Conservation (phyloP, 2,329 filamentous ascomycete species). For the Aspergillus glaucus region DNA sequence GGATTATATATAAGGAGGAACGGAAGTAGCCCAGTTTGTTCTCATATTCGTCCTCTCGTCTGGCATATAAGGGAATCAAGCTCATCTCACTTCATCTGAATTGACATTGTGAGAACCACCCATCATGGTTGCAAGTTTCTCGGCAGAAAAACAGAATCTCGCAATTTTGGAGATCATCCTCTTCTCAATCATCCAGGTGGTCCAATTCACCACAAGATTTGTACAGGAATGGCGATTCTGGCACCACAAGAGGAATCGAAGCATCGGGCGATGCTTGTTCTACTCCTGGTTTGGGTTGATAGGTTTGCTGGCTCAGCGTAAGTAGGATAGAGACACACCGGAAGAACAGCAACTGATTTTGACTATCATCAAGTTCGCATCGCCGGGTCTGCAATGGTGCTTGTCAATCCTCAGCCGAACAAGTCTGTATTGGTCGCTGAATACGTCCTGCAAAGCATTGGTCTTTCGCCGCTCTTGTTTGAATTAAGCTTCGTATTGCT, state of each 20-base stretch:
- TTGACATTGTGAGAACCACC: slow-evolving; percentile 1
- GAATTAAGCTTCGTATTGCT: slow-evolving; percentile 23
- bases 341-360: not conserved
- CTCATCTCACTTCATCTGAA: slow-evolving; percentile 2
- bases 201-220: slow-evolving; percentile 16
- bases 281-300: slow-evolving; percentile 24
- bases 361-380: slow-evolving; percentile 17
- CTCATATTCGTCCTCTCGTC: not conserved
- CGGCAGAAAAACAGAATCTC: slow-evolving; percentile 5
- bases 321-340: slow-evolving; percentile 2
- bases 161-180: slow-evolving; percentile 20
- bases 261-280: slow-evolving; percentile 11
- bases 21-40: slow-evolving; percentile 1
- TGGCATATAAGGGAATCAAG: not conserved
- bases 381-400: slow-evolving; percentile 16
- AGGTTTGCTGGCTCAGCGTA: slow-evolving; percentile 20
- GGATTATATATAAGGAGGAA: slow-evolving; percentile 1
- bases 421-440: slow-evolving; percentile 16
- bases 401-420: slow-evolving; percentile 12
- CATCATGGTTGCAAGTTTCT: not conserved
- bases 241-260: slow-evolving; percentile 17
- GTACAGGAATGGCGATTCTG: slow-evolving; percentile 23
- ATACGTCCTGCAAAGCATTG: slow-evolving; percentile 17
- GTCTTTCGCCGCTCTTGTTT: slow-evolving; percentile 24
- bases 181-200: slow-evolving; percentile 17